phyloP scores from a whole-genome alignment of 192 early-diverging fungal species.

The Coemansia asiatica region DNA sequence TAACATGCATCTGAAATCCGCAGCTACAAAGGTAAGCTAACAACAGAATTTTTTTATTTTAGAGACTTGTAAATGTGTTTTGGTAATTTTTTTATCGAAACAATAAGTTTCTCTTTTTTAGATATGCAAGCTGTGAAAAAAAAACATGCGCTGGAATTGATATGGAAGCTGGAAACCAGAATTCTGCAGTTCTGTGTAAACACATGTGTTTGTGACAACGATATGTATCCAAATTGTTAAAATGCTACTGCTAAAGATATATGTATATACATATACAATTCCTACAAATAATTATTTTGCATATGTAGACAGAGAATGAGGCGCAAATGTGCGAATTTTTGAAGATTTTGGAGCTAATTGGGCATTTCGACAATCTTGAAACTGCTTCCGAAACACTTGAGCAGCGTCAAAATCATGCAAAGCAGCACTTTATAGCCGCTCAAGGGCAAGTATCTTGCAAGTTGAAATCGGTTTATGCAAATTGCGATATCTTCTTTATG shows the following conservation, averaged over 20 bases:
- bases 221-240: neutral
- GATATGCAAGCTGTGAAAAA: conserved; percentile 1
- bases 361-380: neutral
- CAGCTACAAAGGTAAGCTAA: neutral
- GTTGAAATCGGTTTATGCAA: neutral
- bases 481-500: neutral
- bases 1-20: neutral
- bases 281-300: neutral
- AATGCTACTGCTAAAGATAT: neutral
- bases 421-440: neutral
- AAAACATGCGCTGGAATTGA: neutral
- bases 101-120: neutral
- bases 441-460: conserved; percentile 5
- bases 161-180: conserved; percentile 1
- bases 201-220: neutral
- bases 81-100: too few species aligned
- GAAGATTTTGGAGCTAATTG: neutral
- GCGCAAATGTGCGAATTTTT: neutral
- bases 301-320: neutral
- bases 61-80: too few species aligned
- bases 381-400: neutral
- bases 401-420: neutral
- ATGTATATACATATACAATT: neutral
- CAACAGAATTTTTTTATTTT: too few species aligned
- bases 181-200: neutral